Percentiles rank a stretch among this genome's conserved stretches.
Conservation (phyloP, 495 filamentous ascomycete species). For the Penicillium pulvis region DNA sequence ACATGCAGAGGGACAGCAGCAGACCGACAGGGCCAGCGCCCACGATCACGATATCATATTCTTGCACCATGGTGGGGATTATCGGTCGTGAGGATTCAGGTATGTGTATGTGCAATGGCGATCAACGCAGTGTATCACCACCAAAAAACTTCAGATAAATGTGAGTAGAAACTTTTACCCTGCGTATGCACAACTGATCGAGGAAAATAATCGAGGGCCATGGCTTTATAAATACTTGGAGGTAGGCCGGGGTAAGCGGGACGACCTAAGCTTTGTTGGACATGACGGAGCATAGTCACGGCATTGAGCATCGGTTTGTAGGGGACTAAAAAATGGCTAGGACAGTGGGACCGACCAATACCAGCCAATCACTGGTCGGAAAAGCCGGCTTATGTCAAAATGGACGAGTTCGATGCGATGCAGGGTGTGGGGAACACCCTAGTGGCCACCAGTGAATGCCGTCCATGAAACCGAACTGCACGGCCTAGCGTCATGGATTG, state of each 20-base stretch:
- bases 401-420: background rate
- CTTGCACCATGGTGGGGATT: slow-evolving; percentile 41
- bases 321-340: slow-evolving; percentile 15
- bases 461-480: slow-evolving; percentile 11
- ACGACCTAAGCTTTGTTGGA: slow-evolving; percentile 18
- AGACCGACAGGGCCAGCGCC: slow-evolving; percentile 89
- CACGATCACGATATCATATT: slow-evolving; percentile 79
- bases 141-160: slow-evolving; percentile 5
- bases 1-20: slow-evolving; percentile 79
- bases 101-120: slow-evolving; percentile 3
- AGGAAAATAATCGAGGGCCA: slow-evolving; percentile 24
- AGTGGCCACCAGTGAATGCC: slow-evolving; percentile 9
- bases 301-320: slow-evolving; percentile 45
- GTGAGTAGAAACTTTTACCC: slow-evolving; percentile 5
- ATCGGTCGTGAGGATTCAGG: slow-evolving; percentile 1
- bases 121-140: background rate
- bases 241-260: slow-evolving; percentile 29
- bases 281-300: slow-evolving; percentile 39
- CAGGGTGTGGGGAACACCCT: slow-evolving; percentile 14
- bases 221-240: slow-evolving; percentile 38
- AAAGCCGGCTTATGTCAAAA: slow-evolving; percentile 10
- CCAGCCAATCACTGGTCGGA: slow-evolving; percentile 17
- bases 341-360: background rate
- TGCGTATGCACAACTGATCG: slow-evolving; percentile 9
- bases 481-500: slow-evolving; percentile 5